Evolutionary conservation across 1,139 yeast genomes (phyloP).

Genomic region (Kodamaea sp.): DNA sequence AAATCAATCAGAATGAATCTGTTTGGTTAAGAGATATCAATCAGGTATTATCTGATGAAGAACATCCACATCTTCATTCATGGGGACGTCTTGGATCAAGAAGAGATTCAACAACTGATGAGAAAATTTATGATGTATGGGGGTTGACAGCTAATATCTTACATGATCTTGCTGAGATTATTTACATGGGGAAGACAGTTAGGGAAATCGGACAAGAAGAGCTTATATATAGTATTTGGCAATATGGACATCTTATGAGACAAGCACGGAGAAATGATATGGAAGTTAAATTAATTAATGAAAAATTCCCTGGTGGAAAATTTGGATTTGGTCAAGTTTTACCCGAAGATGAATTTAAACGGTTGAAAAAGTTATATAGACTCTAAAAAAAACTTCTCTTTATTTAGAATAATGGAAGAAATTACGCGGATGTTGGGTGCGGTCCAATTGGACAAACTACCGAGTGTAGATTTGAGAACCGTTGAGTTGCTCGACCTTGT

Average conservation of each 20-base stretch:
- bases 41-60: constrained; percentile 55
- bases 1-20: constrained; percentile 51
- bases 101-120: constrained; percentile 35
- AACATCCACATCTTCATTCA: constrained; percentile 28
- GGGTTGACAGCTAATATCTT: constrained; percentile 86
- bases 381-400: constrained; percentile 13
- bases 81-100: constrained; percentile 47
- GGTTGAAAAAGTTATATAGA: constrained; percentile 41
- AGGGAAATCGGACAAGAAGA: constrained; percentile 61
- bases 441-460: constrained; percentile 2
- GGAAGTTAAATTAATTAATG: constrained; percentile 35
- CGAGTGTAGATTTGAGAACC: constrained; percentile 18
- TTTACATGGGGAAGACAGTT: constrained; percentile 28
- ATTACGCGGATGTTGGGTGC: not conserved
- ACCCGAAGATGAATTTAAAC: constrained; percentile 41
- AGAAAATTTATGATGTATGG: constrained; percentile 71
- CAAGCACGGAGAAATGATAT: constrained; percentile 30
- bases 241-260: constrained; percentile 48
- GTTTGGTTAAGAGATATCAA: constrained; percentile 59
- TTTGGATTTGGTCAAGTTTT: constrained; percentile 51
- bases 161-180: constrained; percentile 68
- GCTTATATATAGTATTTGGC: constrained; percentile 52
- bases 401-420: not conserved
- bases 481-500: constrained; percentile 24
- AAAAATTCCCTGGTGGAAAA: constrained; percentile 25